Base-by-base conservation (phyloP, 169 alveolate species). In the Cryptosporidium muris region DNA sequence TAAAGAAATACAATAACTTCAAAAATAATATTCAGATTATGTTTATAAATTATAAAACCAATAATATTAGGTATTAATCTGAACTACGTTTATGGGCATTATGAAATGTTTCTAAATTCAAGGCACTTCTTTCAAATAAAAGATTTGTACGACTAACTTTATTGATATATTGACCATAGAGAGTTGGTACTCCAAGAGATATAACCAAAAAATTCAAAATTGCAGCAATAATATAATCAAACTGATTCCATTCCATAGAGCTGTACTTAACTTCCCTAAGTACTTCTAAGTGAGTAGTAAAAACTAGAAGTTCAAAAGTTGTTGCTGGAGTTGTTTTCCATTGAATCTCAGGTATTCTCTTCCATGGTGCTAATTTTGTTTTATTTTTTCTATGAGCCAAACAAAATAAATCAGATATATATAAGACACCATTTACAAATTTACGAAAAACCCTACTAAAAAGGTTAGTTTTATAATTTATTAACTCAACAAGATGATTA, bases 301-400 rank as follows among this genome's bases (percentile, higher is more conserved):
- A 43, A 40, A 74, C 60, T 11, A 74, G 62, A 43, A 25, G 60
- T 74, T 74, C 85, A n/a, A 74, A 48, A 43, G 74, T 74, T 43
- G 54, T 74, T 8, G 85, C 40, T 1, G 85, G 85, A 45, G 54
- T 74, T 54, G 60, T 37, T 34, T 74, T 74, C 85, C 85, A 74
- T 3, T 74, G 85, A 3, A 58, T 68, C 34, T 74, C 85, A 58
- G 25, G 42, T 38, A 74, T 74, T 2, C 68, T 63, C 53, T 74
- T 74, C 85, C 85, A 74, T 9, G 66, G 68, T 36, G 85, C 85
- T 4, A 36, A 16, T 25, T 4, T 74, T 2, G 51, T 25, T 25
- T 63, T 43, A 11, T 74, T 74, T 14, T 74, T 74, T 40, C 85
- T 54, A 38, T 74, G 85, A 42, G 85, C 56, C 14, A 74, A 43